A percentile compares a stretch with the other conserved stretches of the same genome.
phyloP scores from a whole-genome alignment of 352 stramenopile species.

The Phytopythium vexans region DNA sequence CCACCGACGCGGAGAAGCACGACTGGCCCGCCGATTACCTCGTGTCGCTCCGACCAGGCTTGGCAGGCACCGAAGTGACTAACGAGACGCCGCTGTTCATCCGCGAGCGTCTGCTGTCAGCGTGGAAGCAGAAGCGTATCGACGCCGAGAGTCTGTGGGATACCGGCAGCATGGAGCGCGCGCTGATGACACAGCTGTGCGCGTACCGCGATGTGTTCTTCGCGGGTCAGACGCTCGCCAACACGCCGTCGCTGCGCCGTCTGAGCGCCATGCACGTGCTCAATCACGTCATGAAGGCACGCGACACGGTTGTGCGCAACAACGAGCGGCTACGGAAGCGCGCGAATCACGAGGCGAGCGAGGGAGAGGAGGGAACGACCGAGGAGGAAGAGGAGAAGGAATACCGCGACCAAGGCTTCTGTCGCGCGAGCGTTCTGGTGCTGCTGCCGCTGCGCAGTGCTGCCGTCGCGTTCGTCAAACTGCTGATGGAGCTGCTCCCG shows the following conservation, averaged over 20 bases:
- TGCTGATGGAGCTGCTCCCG: slow-evolving; percentile 62
- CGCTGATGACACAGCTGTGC: slow-evolving; percentile 47
- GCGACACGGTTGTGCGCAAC: slow-evolving; percentile 66
- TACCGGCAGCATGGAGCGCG: slow-evolving; percentile 36
- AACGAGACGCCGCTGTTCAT: slow-evolving; percentile 36
- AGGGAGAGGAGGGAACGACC: slow-evolving; percentile 3
- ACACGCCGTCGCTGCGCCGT: slow-evolving; percentile 46
- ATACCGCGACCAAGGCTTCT: slow-evolving; percentile 79
- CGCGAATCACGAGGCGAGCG: slow-evolving; percentile 9
- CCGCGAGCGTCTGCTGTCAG: slow-evolving; percentile 38
- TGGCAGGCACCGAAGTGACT: slow-evolving; percentile 13
- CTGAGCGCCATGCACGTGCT: slow-evolving; percentile 72
- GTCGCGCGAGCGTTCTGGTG: slow-evolving; percentile 63
- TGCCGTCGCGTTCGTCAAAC: slow-evolving; percentile 57
- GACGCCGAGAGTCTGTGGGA: slow-evolving; percentile 29
- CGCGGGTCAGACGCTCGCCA: slow-evolving; percentile 60
- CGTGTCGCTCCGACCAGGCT: slow-evolving; percentile 32
- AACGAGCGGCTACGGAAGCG: slow-evolving; percentile 66
- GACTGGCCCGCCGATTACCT: slow-evolving; percentile 32
- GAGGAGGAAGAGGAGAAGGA: slow-evolving; percentile 50
- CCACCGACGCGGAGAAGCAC: slow-evolving; percentile 16
- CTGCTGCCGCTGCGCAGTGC: slow-evolving; percentile 66
- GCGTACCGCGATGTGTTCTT: slow-evolving; percentile 71
- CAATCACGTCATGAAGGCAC: slow-evolving; percentile 76
- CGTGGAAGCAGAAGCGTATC: slow-evolving; percentile 43